Base-by-base conservation (phyloP, 306 rosid species). In the Rubus parviflorus region DNA sequence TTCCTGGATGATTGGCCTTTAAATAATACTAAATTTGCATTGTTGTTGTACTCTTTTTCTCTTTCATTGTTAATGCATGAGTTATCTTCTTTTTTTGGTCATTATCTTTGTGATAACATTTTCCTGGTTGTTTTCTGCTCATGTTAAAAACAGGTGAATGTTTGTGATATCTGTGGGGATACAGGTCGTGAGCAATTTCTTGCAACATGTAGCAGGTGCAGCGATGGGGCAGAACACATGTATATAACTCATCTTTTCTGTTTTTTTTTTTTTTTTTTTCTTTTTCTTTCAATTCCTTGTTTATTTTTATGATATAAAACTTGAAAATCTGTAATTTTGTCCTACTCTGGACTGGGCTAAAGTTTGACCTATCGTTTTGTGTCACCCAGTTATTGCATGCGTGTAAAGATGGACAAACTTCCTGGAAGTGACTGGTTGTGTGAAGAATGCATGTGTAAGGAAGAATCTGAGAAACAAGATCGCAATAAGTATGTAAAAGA, bases 141-240 rank as follows among this genome's bases (percentile, higher is more conserved):
- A 66, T 49, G 38, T 20, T 61, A 73, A 76, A 49, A 70, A 17
- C 85, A 87, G 87, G 53, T 54, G 49, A 82, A 35, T 67, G 77
- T 78, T 54, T 87, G 88, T 64, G 87, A 80, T 78, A 80, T 74
- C 5, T 80, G 88, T 45, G 87, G 88, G 57, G 81, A 49, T 67
- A n/a, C 11, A 19, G 85, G 85, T 2, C 46, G n/a, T 8, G 60
- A 74, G 54, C 12, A 62, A 10, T 23, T 6, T 0, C 88, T 82
- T 48, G 76, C 78, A 70, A 8, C 40, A 52, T 84, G 85, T 70
- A 22, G 79, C 53, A 80, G 75, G 64, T 87, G 88, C 53, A 20
- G 2, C 5, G 83, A 82, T 20, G 90, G 88, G 7, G 88, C 85
- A 20, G 80, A 80, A 58, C 88, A 84, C 80, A 82, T 30, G 86